Base-by-base conservation (phyloP, 352 stramenopile species). In the Phytophthora sp. region DNA sequence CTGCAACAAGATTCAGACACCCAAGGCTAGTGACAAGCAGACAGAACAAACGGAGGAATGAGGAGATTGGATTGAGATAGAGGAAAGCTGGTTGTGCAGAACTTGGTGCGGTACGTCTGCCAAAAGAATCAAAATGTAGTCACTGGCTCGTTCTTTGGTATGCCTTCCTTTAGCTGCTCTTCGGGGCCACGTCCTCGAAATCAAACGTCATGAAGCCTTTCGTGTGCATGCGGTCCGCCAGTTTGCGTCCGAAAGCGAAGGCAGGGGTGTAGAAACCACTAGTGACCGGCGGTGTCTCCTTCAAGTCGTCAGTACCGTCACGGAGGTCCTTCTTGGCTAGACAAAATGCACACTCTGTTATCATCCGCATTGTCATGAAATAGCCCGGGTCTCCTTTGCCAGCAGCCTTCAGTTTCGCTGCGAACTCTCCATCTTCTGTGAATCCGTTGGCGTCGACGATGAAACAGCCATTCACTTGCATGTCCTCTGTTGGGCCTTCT, bases 381-480 rank as follows among this genome's bases (percentile, higher is more conserved):
- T 82, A 87, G 10, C 60, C 73, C 13, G 65, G 71, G 21, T 86
- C 78, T 13, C 74, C 76, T 8, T 39, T 48, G 9, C 59, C 54
- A 17, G 43, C 41, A 21, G 49, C 59, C 15, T 60, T 51, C 18
- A 63, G 31, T 21, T 61, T 70, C 15, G 56, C 69, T 1, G 58
- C 45, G 4, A 83, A 44, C 17, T 69, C 66, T 37, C 58, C 66
- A 13, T 68, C 39, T 12, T 74, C 63, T 3, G 67, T 69, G 45
- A 74, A 81, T 10, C 56, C 76, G n/a, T 82, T 72, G 10, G 63
- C 62, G 13, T 80, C 62, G 5, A 91, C 59, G 21, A 77, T 74
- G 20, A 91, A 79, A 44, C 77, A 89, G 20, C 88, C 90, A 18
- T 86, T 75, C 10, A 75, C 30, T 79, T 96, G 87, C 11, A 74